Evolutionary conservation across 2,329 filamentous ascomycete genomes (phyloP).

Genomic region (Cladosporium halotolerans): DNA sequence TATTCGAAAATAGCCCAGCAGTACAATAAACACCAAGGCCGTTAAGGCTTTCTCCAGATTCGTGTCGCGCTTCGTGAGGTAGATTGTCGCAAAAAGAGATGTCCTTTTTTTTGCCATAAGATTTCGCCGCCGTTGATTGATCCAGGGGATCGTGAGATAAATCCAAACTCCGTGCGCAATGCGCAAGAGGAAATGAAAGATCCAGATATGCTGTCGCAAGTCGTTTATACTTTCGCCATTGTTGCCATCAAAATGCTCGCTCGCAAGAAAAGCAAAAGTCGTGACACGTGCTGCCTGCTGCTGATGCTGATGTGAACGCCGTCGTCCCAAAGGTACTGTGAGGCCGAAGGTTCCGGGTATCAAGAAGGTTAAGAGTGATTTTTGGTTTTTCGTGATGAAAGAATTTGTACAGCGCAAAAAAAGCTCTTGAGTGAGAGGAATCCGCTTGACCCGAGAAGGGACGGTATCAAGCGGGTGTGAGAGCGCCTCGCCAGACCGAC

Average conservation of each 20-base stretch:
- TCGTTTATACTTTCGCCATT: slow-evolving; percentile 10
- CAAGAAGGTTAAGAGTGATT: slow-evolving; percentile 10
- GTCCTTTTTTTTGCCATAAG: slow-evolving; percentile 8
- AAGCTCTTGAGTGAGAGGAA: not conserved
- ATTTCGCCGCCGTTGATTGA: slow-evolving; percentile 7
- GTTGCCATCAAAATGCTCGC: slow-evolving; percentile 11
- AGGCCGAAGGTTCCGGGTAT: slow-evolving; percentile 11
- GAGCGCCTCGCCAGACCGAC: slow-evolving; percentile 22
- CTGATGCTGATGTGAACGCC: slow-evolving; percentile 9
- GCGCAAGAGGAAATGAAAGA: slow-evolving; percentile 2
- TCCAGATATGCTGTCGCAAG: slow-evolving; percentile 12
- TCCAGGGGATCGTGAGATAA: not conserved
- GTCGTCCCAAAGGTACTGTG: slow-evolving; percentile 11
- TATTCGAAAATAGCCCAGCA: slow-evolving; percentile 11
- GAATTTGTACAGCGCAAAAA: slow-evolving; percentile 8
- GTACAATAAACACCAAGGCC: slow-evolving; percentile 14
- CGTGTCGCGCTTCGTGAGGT: slow-evolving; percentile 11
- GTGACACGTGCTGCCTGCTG: slow-evolving; percentile 9
- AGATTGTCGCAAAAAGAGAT: slow-evolving; percentile 7
- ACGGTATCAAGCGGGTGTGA: slow-evolving; percentile 10
- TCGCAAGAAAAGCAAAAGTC: slow-evolving; percentile 11
- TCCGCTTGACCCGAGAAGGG: not conserved
- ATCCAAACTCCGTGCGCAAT: not conserved
- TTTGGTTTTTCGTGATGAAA: slow-evolving; percentile 1
- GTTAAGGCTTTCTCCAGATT: slow-evolving; percentile 11